These are phyloP conservation scores for Carex scoparia DNA, from an alignment of 176 grass and related monocot genomes.

Conservation along the genomic window DNA sequence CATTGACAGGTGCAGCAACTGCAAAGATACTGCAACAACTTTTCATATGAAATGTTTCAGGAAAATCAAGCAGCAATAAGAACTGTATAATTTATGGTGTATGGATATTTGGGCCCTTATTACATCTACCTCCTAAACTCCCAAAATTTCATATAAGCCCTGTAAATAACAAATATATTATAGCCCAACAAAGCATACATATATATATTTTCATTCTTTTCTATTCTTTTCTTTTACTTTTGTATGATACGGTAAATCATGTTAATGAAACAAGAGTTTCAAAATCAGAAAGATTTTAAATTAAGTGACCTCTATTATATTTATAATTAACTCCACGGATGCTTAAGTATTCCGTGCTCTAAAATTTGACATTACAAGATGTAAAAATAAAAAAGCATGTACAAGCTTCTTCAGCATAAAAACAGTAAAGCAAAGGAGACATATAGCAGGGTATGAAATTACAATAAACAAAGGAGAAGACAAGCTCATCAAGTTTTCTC, in stretches of 20 bases:
- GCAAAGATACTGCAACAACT: neutral
- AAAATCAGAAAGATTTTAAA: neutral
- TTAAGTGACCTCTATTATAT: neutral
- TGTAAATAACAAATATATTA: neutral
- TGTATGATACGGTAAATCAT: neutral
- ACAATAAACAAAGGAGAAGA: neutral
- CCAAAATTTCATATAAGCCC: neutral
- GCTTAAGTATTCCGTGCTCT: neutral
- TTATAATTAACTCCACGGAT: neutral
- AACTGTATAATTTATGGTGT: no score
- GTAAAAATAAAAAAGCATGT: neutral
- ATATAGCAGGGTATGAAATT: neutral
- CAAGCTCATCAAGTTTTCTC: constrained; percentile 42
- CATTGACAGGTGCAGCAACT: neutral
- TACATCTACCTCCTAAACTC: neutral
- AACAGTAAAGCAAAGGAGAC: neutral
- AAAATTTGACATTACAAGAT: neutral
- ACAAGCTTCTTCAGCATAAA: constrained; percentile 4
- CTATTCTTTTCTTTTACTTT: neutral
- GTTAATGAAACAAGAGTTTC: neutral
- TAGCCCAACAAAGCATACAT: neutral
- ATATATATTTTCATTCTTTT: neutral
- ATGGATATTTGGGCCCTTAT: neutral
- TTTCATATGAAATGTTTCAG: neutral
- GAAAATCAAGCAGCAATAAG: neutral